Conservation (phyloP, 2,329 filamentous ascomycete species). For the Fusarium duplospermum region DNA sequence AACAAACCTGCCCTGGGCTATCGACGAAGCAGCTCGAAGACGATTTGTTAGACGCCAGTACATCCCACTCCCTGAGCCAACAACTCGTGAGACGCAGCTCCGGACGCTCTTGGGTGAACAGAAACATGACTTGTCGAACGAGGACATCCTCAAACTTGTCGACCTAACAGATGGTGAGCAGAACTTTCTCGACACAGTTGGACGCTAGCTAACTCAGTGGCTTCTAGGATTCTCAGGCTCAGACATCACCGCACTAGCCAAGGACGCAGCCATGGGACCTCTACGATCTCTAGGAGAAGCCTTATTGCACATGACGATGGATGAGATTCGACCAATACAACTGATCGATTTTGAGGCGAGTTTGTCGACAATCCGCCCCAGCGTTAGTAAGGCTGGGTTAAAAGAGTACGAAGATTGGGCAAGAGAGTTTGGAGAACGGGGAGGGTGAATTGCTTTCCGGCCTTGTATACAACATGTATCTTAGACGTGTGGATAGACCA, state of each 20-base stretch:
- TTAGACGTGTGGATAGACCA: slow-evolving; percentile 13
- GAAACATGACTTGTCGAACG: slow-evolving; percentile 80
- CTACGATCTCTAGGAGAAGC: slow-evolving; percentile 90
- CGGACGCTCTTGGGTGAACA: slow-evolving; percentile 85
- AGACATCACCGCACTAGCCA: slow-evolving; percentile 95
- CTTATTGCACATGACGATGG: slow-evolving; percentile 90
- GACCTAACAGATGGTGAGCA: slow-evolving; percentile 81
- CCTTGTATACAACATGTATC: slow-evolving; percentile 26
- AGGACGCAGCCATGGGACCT: slow-evolving; percentile 98
- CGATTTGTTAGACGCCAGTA: slow-evolving; percentile 95
- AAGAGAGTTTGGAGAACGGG: slow-evolving; percentile 89
- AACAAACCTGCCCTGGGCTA: slow-evolving; percentile 97
- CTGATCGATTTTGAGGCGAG: slow-evolving; percentile 87
- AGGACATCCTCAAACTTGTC: slow-evolving; percentile 81
- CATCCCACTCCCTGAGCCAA: slow-evolving; percentile 89
- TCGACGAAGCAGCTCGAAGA: slow-evolving; percentile 92
- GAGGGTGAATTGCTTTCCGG: slow-evolving; percentile 65
- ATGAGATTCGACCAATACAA: slow-evolving; percentile 89
- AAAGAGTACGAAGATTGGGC: slow-evolving; percentile 97
- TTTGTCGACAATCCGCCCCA: slow-evolving; percentile 86
- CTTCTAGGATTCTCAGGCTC: slow-evolving; percentile 92
- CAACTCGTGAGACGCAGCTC: slow-evolving; percentile 83
- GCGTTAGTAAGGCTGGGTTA: slow-evolving; percentile 85
- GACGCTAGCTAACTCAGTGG: slow-evolving; percentile 4
- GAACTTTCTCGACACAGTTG: neutral